Percentiles rank a stretch among this genome's conserved stretches.
Conservation (phyloP, 495 filamentous ascomycete genomes). For the Letharia lupina region DNA sequence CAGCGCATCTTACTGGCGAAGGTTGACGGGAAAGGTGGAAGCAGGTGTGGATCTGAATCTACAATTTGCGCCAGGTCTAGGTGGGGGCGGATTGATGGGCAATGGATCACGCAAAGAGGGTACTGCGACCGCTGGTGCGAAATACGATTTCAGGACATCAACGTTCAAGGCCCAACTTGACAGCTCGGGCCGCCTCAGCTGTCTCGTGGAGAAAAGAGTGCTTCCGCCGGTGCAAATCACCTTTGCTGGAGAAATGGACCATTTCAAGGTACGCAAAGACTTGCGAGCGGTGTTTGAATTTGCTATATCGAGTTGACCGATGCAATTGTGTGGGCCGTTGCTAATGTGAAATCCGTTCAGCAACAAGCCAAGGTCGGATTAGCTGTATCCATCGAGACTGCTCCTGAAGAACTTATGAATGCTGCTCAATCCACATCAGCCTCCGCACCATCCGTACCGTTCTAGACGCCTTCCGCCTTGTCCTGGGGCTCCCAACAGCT, state of each 20-base stretch:
- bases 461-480: constrained; percentile 15
- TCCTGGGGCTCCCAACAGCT: background rate
- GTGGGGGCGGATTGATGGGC: constrained; percentile 56
- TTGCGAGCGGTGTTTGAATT: background rate
- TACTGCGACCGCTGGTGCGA: constrained; percentile 81
- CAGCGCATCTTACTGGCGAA: constrained; percentile 90
- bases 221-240: constrained; percentile 82
- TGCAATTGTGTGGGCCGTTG: background rate
- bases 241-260: constrained; percentile 96
- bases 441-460: constrained; percentile 22
- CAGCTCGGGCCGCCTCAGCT: constrained; percentile 85
- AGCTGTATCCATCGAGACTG: constrained; percentile 86
- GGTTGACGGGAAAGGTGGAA: constrained; percentile 89
- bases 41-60: constrained; percentile 93
- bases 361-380: constrained; percentile 92
- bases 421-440: constrained; percentile 50
- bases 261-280: constrained; percentile 61
- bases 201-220: constrained; percentile 89
- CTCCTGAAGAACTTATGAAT: constrained; percentile 83
- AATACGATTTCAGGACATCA: constrained; percentile 94
- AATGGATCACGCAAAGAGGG: constrained; percentile 71
- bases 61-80: constrained; percentile 56
- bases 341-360: constrained; percentile 41
- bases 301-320: constrained; percentile 24
- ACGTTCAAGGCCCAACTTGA: constrained; percentile 94